Evolutionary conservation across 257 asterid species (phyloP).

Genomic region (Verbena officinalis): DNA sequence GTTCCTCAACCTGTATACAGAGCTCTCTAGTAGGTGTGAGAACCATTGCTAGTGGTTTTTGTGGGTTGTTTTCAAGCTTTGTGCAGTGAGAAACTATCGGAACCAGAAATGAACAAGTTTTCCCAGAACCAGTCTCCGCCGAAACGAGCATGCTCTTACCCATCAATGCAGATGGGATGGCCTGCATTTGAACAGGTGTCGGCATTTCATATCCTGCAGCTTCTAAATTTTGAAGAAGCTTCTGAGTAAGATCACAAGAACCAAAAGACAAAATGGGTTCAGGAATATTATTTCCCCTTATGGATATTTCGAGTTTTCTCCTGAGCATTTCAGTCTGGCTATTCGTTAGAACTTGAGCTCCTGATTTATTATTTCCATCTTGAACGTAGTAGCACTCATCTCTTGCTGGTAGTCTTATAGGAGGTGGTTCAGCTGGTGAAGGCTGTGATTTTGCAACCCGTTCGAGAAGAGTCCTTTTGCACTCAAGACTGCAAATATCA

Average conservation of each 20-base stretch:
- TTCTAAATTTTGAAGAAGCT: slow-evolving; percentile 78
- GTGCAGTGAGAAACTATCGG: slow-evolving; percentile 67
- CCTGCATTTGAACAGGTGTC: slow-evolving; percentile 97
- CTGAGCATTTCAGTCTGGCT: slow-evolving; percentile 55
- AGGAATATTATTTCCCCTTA: slow-evolving; percentile 54
- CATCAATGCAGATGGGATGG: slow-evolving; percentile 72
- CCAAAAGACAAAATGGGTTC: slow-evolving; percentile 74
- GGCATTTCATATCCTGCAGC: slow-evolving; percentile 86
- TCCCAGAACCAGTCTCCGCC: slow-evolving; percentile 96
- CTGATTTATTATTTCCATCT: slow-evolving; percentile 45
- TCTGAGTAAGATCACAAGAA: slow-evolving; percentile 72
- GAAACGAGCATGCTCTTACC: slow-evolving; percentile 82
- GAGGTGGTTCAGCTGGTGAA: slow-evolving; percentile 35
- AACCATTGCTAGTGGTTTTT: slow-evolving; percentile 72
- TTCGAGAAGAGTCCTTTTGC: slow-evolving; percentile 60
- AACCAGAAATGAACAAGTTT: slow-evolving; percentile 81
- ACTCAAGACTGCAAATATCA: slow-evolving; percentile 87
- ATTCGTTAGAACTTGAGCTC: slow-evolving; percentile 29
- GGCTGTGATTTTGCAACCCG: slow-evolving; percentile 41
- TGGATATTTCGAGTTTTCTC: slow-evolving; percentile 63
- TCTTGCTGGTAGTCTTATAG: slow-evolving; percentile 52
- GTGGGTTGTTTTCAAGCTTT: slow-evolving; percentile 43
- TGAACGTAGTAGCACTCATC: slow-evolving; percentile 82
- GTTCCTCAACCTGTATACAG: slow-evolving; percentile 90
- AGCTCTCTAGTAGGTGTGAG: slow-evolving; percentile 95